Conservation (phyloP, 2,329 filamentous ascomycete genomes). For the Grosmannia clavigera region DNA sequence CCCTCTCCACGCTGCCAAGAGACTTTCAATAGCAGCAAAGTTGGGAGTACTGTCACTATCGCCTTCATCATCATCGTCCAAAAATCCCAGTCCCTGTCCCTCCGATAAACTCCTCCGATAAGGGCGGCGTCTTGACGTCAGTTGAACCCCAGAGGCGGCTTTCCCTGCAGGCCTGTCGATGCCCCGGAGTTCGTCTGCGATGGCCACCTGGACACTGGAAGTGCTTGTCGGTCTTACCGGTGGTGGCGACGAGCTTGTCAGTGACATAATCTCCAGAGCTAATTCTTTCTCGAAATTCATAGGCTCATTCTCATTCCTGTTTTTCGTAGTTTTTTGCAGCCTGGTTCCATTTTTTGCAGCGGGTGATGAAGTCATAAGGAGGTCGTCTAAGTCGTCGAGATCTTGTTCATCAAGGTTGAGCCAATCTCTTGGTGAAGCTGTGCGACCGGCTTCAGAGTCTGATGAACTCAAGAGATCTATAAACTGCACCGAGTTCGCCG, state of each 20-base stretch:
- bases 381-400: background rate
- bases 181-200: background rate
- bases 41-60: background rate
- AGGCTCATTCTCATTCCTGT: background rate
- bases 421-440: background rate
- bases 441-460: background rate
- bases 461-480: slow-evolving; percentile 10
- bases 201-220: background rate
- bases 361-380: background rate
- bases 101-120: slow-evolving; percentile 7
- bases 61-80: slow-evolving; percentile 8
- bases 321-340: background rate
- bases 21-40: background rate
- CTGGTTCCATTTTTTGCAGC: background rate
- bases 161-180: background rate
- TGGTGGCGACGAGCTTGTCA: slow-evolving; percentile 1
- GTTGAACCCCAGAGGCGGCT: too few relatives aligned
- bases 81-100: background rate
- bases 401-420: background rate
- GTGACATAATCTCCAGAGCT: background rate
- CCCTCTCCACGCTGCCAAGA: slow-evolving; percentile 4
- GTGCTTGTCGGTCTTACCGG: background rate
- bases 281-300: background rate
- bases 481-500: background rate
- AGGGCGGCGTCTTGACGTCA: background rate